phyloP scores from a whole-genome alignment of 805 yeast species.

The Saccharomycopsis amapae region DNA sequence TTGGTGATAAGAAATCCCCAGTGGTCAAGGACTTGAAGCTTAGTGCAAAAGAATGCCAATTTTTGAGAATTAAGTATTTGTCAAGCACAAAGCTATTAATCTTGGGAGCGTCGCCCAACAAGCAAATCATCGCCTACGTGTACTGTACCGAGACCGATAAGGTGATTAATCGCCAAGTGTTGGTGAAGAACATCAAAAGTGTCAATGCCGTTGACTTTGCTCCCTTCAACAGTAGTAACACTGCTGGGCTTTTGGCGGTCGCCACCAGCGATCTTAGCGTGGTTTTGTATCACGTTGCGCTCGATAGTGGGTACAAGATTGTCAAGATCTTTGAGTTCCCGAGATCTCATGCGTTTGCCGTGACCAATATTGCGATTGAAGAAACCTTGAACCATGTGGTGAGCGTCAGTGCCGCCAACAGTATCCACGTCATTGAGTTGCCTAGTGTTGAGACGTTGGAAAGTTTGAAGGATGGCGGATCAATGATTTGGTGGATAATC shows the following conservation, averaged over 20 bases:
- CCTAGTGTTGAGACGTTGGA: too few relatives aligned
- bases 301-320: slow-evolving; percentile 34
- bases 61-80: background rate
- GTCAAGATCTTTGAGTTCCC: slow-evolving; percentile 41
- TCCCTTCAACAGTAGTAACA: background rate
- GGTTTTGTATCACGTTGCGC: slow-evolving; percentile 4
- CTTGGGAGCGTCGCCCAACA: slow-evolving; percentile 9
- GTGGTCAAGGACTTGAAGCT: background rate
- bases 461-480: too few relatives aligned
- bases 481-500: too few relatives aligned
- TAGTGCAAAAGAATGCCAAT: background rate
- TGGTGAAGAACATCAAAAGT: slow-evolving; percentile 14
- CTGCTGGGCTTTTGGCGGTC: slow-evolving; percentile 12
- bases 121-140: slow-evolving; percentile 6
- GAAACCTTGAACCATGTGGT: slow-evolving; percentile 60
- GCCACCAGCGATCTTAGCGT: slow-evolving; percentile 19
- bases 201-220: slow-evolving; percentile 14
- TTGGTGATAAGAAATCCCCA: background rate
- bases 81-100: slow-evolving; percentile 6
- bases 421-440: slow-evolving; percentile 54
- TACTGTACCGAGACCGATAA: slow-evolving; percentile 1
- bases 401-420: slow-evolving; percentile 71
- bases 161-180: background rate
- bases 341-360: slow-evolving; percentile 60
- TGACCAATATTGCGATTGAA: slow-evolving; percentile 64